Percentiles rank a stretch among this genome's conserved stretches.
Conservation (phyloP, 805 yeast genomes). For the Candida patagonica region DNA sequence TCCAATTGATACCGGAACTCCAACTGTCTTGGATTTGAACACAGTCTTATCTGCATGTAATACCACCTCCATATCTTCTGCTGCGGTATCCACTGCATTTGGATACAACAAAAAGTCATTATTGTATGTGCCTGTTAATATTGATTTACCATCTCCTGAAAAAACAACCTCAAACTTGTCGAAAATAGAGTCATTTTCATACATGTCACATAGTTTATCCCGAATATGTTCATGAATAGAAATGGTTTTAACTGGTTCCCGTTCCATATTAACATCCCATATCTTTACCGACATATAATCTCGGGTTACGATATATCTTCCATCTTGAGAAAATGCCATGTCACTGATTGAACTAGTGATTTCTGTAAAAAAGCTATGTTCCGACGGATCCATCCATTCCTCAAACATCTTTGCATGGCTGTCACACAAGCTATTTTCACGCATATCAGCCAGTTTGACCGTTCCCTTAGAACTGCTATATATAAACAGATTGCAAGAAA, state of each 20-base stretch:
- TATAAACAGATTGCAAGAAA: conserved; percentile 86
- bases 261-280: conserved; percentile 98
- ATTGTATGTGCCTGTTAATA: conserved; percentile 96
- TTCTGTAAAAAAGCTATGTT: conserved; percentile 94
- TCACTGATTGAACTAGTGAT: conserved; percentile 91
- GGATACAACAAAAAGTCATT: conserved; percentile 97
- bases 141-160: conserved; percentile 82
- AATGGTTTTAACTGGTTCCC: conserved; percentile 86
- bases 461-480: conserved; percentile 94
- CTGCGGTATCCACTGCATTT: conserved; percentile 39
- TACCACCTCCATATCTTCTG: conserved; percentile 54
- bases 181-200: conserved; percentile 96
- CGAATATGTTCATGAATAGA: conserved; percentile 93
- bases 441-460: conserved; percentile 91
- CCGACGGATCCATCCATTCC: conserved; percentile 85
- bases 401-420: conserved; percentile 72
- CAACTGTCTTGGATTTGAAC: conserved; percentile 68
- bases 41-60: conserved; percentile 98
- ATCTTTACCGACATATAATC: conserved; percentile 96
- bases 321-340: conserved; percentile 84
- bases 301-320: conserved; percentile 90
- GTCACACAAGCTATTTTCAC: conserved; percentile 91
- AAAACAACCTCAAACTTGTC: conserved; percentile 97
- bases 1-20: conserved; percentile 36
- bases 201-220: conserved; percentile 90